A percentile compares a stretch with the other conserved stretches of the same genome.
Evolutionary conservation across 2,329 filamentous ascomycete genomes (phyloP).

Genomic region (Pyricularia pennisetigena): DNA sequence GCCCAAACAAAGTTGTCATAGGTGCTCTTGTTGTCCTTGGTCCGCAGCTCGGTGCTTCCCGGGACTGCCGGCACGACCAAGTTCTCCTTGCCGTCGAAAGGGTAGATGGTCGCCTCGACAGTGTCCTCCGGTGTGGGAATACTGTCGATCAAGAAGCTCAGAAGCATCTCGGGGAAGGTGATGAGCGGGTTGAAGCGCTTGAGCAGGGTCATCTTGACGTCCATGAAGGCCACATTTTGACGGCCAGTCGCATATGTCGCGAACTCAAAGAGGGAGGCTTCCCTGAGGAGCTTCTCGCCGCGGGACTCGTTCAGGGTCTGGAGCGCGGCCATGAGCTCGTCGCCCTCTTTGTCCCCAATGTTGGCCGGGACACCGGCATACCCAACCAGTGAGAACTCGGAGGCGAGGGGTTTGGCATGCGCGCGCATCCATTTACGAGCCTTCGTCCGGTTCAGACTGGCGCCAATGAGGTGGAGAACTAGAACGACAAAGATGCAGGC

Average conservation of each 20-base stretch:
- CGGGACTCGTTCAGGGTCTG: constrained; percentile 20
- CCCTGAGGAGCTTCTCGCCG: constrained; percentile 58
- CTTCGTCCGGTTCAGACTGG: constrained; percentile 68
- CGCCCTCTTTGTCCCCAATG: constrained; percentile 33
- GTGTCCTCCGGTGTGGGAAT: constrained; percentile 60
- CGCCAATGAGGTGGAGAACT: constrained; percentile 71
- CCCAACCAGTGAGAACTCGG: constrained; percentile 82
- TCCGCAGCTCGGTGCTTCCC: constrained; percentile 42
- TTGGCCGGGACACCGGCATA: constrained; percentile 51
- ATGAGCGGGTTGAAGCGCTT: constrained; percentile 79
- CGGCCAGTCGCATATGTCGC: constrained; percentile 81
- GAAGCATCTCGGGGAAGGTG: constrained; percentile 49
- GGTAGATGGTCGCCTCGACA: constrained; percentile 69
- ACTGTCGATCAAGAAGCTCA: constrained; percentile 74
- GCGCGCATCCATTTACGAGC: constrained; percentile 72
- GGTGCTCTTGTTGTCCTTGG: constrained; percentile 51
- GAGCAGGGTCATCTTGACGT: constrained; percentile 70
- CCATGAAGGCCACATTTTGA: constrained; percentile 85
- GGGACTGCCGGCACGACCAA: constrained; percentile 60
- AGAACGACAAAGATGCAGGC: constrained; percentile 66
- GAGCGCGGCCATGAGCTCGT: constrained; percentile 54
- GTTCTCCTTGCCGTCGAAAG: constrained; percentile 87
- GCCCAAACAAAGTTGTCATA: constrained; percentile 95
- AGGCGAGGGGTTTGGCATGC: constrained; percentile 60
- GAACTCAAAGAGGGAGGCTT: constrained; percentile 83